Percentiles rank a stretch among this genome's conserved stretches.
These are phyloP conservation scores for Colletotrichum lentis DNA, from an alignment of 2,329 filamentous ascomycete genomes.

Conservation along the genomic window DNA sequence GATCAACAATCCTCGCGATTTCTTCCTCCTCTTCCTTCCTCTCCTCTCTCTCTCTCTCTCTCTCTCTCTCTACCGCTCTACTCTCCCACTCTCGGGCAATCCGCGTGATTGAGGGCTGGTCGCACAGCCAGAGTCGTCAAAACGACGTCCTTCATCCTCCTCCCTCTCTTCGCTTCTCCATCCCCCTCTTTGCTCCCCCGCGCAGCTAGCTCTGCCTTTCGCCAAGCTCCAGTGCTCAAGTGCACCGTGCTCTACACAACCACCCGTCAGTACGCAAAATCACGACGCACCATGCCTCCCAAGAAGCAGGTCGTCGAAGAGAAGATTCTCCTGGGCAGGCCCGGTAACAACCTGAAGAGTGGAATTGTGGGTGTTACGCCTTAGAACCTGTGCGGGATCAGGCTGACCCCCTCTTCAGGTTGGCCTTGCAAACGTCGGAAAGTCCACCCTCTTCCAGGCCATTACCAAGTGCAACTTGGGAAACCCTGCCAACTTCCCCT, in stretches of 20 bases:
- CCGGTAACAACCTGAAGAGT: slow-evolving; percentile 98
- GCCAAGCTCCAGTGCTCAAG: slow-evolving; percentile 60
- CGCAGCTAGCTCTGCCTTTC: slow-evolving; percentile 75
- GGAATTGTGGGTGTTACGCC: slow-evolving; percentile 78
- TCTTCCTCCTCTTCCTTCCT: slow-evolving; percentile 32
- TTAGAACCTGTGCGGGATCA: slow-evolving; percentile 49
- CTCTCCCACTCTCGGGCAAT: slow-evolving; percentile 29
- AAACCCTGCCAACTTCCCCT: slow-evolving; percentile 99
- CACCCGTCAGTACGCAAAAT: slow-evolving; percentile 68
- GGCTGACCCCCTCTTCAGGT: slow-evolving; percentile 66
- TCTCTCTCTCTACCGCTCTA: slow-evolving; percentile 30
- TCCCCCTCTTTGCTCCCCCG: slow-evolving; percentile 58
- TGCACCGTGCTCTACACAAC: slow-evolving; percentile 58
- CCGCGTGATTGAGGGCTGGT: slow-evolving; percentile 51
- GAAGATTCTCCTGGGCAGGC: slow-evolving; percentile 94
- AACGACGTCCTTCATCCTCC: slow-evolving; percentile 54
- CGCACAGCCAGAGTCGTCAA: slow-evolving; percentile 51
- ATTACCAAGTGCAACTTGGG: slow-evolving; percentile 97
- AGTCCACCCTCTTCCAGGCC: slow-evolving; percentile 99
- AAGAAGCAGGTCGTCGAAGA: slow-evolving; percentile 93
- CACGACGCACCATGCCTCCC: slow-evolving; percentile 82
- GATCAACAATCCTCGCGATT: slow-evolving; percentile 23
- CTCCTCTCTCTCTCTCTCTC: slow-evolving; percentile 32
- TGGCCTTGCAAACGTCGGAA: slow-evolving; percentile 98
- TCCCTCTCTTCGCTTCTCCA: slow-evolving; percentile 63